Evolutionary conservation across 2,329 filamentous ascomycete genomes (phyloP).

Genomic region (Xylariaceae sp.): DNA sequence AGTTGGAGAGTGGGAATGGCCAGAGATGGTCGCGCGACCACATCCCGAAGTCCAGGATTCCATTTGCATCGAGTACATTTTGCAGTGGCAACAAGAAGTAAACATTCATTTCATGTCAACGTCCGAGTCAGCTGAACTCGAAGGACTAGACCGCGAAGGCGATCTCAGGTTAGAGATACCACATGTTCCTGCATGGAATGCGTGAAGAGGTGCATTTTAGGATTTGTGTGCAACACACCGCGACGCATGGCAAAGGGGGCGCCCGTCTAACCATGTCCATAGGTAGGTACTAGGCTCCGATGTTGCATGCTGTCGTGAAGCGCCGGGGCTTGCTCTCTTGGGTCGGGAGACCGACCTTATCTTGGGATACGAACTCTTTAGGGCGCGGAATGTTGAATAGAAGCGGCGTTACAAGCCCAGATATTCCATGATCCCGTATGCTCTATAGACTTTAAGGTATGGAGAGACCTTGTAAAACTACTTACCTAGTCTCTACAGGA

Average conservation of each 20-base stretch:
- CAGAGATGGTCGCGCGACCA: constrained; percentile 1
- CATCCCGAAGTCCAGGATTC: neutral
- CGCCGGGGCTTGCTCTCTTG: neutral
- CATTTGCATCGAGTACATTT: no score
- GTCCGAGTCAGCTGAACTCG: no score
- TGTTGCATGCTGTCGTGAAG: constrained; percentile 7
- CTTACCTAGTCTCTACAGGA: neutral
- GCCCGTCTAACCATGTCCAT: no score
- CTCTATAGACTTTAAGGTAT: no score
- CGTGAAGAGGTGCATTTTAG: neutral
- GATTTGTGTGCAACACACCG: constrained; percentile 2
- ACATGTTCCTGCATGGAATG: neutral
- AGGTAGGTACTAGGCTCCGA: neutral
- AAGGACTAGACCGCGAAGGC: no score
- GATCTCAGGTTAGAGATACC: no score
- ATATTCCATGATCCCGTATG: no score
- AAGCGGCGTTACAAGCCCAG: no score
- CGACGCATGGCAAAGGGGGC: no score
- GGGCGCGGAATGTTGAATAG: no score
- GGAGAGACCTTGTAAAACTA: neutral
- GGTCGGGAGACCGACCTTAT: neutral
- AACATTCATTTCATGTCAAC: no score
- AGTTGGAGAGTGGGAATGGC: neutral
- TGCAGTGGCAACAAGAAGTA: no score
- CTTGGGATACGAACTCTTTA: neutral